phyloP scores from a whole-genome alignment of 805 yeast genomes.

The Candida corydali region DNA sequence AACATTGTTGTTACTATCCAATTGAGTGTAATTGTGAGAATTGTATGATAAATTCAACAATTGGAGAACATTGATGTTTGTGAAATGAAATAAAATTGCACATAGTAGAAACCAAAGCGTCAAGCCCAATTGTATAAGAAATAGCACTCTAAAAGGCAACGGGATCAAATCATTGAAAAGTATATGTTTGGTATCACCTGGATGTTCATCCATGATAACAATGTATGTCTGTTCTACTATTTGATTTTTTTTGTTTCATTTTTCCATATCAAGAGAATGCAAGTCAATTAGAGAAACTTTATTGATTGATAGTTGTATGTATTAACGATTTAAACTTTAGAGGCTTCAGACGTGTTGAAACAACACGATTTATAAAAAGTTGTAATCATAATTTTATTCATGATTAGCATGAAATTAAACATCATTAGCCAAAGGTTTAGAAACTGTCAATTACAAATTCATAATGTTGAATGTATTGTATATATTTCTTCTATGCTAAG shows the following conservation, averaged over 20 bases:
- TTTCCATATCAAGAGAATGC: too few species aligned
- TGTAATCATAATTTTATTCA: conserved; percentile 45
- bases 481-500: not conserved
- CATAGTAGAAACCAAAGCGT: conserved; percentile 52
- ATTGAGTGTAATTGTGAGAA: conserved; percentile 29
- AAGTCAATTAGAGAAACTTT: too few species aligned
- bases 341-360: conserved; percentile 14
- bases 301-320: too few species aligned
- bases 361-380: conserved; percentile 24
- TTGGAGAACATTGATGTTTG: conserved; percentile 43
- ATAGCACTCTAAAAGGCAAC: conserved; percentile 42
- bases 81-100: conserved; percentile 27
- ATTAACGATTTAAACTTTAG: not conserved
- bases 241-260: too few species aligned
- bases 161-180: conserved; percentile 30
- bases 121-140: conserved; percentile 46
- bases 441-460: too few species aligned
- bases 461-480: too few species aligned
- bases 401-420: conserved; percentile 56
- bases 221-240: too few species aligned
- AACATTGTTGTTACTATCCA: conserved; percentile 15
- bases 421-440: conserved; percentile 38
- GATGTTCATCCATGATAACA: conserved; percentile 9
- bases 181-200: conserved; percentile 13
- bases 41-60: conserved; percentile 41